Conservation (phyloP, 1,284 basidiomycete genomes). For the Rugosomyces carneus region DNA sequence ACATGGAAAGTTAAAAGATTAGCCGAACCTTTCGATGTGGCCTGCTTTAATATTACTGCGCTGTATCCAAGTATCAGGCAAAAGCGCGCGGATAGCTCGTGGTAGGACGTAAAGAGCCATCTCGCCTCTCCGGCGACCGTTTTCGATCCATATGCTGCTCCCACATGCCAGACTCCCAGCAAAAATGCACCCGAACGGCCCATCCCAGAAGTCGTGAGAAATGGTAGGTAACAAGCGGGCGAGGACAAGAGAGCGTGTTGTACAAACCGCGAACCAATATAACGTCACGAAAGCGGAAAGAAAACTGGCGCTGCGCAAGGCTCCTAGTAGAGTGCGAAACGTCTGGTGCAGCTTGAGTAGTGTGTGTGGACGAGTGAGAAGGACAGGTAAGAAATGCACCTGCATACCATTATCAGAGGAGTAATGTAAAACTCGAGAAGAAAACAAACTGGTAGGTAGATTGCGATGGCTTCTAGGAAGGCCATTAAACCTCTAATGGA, state of each 20-base stretch:
- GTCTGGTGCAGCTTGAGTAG: constrained; percentile 40
- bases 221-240: constrained; percentile 58
- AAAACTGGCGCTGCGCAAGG: constrained; percentile 62
- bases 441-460: constrained; percentile 65
- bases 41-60: constrained; percentile 33
- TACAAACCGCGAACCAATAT: constrained; percentile 63
- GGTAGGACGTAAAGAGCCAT: constrained; percentile 75
- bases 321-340: constrained; percentile 38
- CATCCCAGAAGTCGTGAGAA: constrained; percentile 73
- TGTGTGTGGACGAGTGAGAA: constrained; percentile 50
- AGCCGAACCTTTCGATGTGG: constrained; percentile 46
- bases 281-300: constrained; percentile 65
- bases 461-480: constrained; percentile 53
- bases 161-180: constrained; percentile 69
- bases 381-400: constrained; percentile 63
- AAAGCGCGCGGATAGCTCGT: constrained; percentile 52
- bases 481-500: constrained; percentile 44
- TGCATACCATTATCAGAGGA: constrained; percentile 22
- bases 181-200: constrained; percentile 60
- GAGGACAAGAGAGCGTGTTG: constrained; percentile 56
- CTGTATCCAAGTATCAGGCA: constrained; percentile 49
- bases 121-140: constrained; percentile 61
- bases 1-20: not conserved
- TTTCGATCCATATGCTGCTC: constrained; percentile 70
- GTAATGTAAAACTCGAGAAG: not conserved